Conservation (phyloP, 225 moss, liverwort and hornwort genomes). For the Takakia lepidozioides region DNA sequence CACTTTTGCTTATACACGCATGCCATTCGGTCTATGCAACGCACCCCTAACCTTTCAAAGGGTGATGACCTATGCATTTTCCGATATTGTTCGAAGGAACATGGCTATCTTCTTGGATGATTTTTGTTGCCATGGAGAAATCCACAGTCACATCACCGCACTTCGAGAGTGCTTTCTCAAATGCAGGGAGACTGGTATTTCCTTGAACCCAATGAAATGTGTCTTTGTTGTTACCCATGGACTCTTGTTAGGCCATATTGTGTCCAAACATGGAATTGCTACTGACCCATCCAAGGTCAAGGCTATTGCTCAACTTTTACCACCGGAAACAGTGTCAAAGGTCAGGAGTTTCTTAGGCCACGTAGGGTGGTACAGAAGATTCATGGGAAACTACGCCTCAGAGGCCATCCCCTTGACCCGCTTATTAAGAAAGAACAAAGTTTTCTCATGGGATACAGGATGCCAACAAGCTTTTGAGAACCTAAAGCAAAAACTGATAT, state of each 20-base stretch:
- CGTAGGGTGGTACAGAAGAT: not conserved
- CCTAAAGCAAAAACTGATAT: not conserved
- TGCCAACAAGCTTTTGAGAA: not conserved
- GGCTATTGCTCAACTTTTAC: not conserved
- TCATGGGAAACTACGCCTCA: not conserved
- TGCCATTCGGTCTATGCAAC: not conserved
- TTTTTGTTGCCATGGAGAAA: not conserved
- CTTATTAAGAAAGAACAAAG: not conserved
- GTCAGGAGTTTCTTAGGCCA: not conserved
- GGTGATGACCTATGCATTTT: slow-evolving; percentile 5
- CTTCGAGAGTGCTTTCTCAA: not conserved
- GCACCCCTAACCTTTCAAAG: not conserved
- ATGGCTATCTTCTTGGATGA: slow-evolving; percentile 5
- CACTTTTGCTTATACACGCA: slow-evolving; percentile 5
- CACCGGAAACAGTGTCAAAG: not conserved
- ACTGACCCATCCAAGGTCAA: not conserved
- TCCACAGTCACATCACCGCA: not conserved
- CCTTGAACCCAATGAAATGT: too few relatives aligned
- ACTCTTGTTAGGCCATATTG: not conserved
- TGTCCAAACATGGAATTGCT: not conserved
- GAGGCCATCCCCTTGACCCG: not conserved
- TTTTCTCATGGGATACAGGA: not conserved
- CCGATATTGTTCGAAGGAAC: not conserved
- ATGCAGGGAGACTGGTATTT: not conserved
- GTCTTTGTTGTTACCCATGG: not conserved